These are phyloP conservation scores for Prototheca cutis DNA, from an alignment of 163 green algal genomes.

Conservation along the genomic window DNA sequence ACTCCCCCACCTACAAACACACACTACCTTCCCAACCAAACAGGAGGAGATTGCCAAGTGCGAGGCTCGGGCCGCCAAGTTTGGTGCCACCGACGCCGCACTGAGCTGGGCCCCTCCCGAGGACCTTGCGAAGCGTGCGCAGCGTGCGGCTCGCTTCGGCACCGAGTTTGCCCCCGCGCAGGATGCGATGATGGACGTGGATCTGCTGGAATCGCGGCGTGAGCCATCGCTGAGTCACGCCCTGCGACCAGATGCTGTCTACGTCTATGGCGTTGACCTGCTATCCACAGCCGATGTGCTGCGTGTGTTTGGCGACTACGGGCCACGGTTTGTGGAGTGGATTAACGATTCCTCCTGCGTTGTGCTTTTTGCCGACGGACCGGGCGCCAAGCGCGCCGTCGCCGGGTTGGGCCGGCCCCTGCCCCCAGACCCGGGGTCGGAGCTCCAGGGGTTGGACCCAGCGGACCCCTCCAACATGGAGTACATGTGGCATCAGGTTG, in stretches of 20 bases:
- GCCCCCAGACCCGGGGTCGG: slow-evolving; percentile 31
- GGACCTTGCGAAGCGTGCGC: slow-evolving; percentile 44
- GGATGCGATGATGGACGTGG: slow-evolving; percentile 56
- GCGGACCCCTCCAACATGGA: slow-evolving; percentile 36
- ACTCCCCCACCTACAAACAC: no score
- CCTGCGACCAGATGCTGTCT: slow-evolving; percentile 50
- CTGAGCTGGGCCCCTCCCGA: slow-evolving; percentile 33
- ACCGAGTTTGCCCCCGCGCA: slow-evolving; percentile 28
- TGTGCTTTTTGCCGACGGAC: slow-evolving; percentile 59
- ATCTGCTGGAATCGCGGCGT: slow-evolving; percentile 54
- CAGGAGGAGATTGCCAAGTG: slow-evolving; percentile 48
- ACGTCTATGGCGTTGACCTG: slow-evolving; percentile 84
- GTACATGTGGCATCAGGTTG: slow-evolving; percentile 58
- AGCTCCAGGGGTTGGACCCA: slow-evolving; percentile 31
- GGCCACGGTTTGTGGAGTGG: slow-evolving; percentile 74
- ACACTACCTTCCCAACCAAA: not conserved
- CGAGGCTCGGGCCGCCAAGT: slow-evolving; percentile 34
- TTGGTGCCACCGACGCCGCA: slow-evolving; percentile 21
- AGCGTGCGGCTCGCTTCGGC: slow-evolving; percentile 51
- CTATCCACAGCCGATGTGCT: slow-evolving; percentile 54
- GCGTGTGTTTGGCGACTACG: slow-evolving; percentile 62
- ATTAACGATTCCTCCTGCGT: slow-evolving; percentile 75
- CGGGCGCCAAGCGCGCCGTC: slow-evolving; percentile 55
- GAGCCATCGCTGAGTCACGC: slow-evolving; percentile 32
- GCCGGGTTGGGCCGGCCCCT: slow-evolving; percentile 48